These are phyloP conservation scores for Linanthus parryae DNA, from an alignment of 148 eudicot species.

Conservation along the genomic window DNA sequence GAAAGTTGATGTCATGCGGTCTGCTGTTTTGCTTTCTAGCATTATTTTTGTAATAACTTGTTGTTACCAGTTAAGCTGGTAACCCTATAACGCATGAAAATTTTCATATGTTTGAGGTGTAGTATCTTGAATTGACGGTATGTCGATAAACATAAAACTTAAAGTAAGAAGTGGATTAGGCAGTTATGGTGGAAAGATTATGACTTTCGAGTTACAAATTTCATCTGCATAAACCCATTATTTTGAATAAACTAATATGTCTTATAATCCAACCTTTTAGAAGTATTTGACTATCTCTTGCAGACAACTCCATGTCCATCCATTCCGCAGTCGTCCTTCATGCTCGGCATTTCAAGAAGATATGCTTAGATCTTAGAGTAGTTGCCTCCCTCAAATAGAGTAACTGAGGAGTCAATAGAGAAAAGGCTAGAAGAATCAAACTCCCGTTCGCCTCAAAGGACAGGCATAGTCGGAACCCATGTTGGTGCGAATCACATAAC, in stretches of 20 bases:
- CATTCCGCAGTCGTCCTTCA: constrained; percentile 38
- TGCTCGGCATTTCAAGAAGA: constrained; percentile 18
- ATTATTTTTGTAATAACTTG: too few relatives aligned
- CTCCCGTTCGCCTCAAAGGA: constrained; percentile 33
- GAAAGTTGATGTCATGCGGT: too few relatives aligned
- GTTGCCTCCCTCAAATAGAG: constrained; percentile 13
- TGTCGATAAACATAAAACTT: too few relatives aligned
- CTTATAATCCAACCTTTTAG: neutral
- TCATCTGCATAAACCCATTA: neutral
- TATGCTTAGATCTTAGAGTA: neutral
- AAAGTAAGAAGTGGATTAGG: too few relatives aligned
- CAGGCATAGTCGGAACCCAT: constrained; percentile 34
- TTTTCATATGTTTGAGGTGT: too few relatives aligned
- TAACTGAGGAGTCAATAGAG: constrained; percentile 32
- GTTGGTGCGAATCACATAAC: constrained; percentile 34
- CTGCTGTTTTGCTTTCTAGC: too few relatives aligned
- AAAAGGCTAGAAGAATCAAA: constrained; percentile 27
- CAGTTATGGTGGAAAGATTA: too few relatives aligned
- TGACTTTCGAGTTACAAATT: neutral
- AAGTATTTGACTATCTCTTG: constrained; percentile 27
- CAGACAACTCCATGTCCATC: constrained; percentile 35
- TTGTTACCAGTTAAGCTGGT: too few relatives aligned
- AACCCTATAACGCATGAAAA: too few relatives aligned
- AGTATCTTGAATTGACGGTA: too few relatives aligned
- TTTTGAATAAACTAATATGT: neutral